Conservation (phyloP, 2,329 filamentous ascomycete genomes). For the Cadophora gregata region DNA sequence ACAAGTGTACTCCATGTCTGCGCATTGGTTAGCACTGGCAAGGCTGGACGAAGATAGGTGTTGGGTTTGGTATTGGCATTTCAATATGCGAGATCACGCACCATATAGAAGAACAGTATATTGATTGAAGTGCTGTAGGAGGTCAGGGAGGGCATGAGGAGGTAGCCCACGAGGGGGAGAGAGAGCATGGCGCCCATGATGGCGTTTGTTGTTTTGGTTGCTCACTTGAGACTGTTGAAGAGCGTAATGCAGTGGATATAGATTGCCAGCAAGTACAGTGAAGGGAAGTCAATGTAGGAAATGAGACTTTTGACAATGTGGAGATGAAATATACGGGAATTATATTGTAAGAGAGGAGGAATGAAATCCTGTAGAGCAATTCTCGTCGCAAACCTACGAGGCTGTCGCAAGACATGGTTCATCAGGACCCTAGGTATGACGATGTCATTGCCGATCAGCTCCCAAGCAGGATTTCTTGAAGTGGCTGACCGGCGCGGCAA, state of each 20-base stretch:
- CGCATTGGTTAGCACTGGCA: slow-evolving; percentile 14
- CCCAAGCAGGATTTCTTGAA: slow-evolving; percentile 20
- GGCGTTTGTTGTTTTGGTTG: not conserved
- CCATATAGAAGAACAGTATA: slow-evolving; percentile 87
- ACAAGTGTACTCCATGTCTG: slow-evolving; percentile 83
- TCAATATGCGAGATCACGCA: slow-evolving; percentile 54
- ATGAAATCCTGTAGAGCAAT: not conserved
- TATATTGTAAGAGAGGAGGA: not conserved
- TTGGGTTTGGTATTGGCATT: not conserved
- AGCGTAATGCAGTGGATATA: not conserved
- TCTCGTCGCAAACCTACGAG: slow-evolving; percentile 1
- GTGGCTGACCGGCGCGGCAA: not conserved
- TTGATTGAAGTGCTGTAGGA: slow-evolving; percentile 83
- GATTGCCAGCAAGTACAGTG: not conserved
- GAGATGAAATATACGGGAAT: not conserved
- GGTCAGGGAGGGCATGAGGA: slow-evolving; percentile 64
- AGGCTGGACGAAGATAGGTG: slow-evolving; percentile 44
- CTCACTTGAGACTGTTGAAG: slow-evolving; percentile 4
- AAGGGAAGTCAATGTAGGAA: not conserved
- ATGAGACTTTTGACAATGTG: not conserved
- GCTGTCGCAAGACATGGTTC: slow-evolving; percentile 19
- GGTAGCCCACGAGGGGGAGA: slow-evolving; percentile 73
- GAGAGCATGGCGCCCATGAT: slow-evolving; percentile 72
- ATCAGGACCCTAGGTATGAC: slow-evolving; percentile 15
- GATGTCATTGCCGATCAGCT: slow-evolving; percentile 22